phyloP scores from a whole-genome alignment of 306 rosid genomes.

The Quercus agrifolia region DNA sequence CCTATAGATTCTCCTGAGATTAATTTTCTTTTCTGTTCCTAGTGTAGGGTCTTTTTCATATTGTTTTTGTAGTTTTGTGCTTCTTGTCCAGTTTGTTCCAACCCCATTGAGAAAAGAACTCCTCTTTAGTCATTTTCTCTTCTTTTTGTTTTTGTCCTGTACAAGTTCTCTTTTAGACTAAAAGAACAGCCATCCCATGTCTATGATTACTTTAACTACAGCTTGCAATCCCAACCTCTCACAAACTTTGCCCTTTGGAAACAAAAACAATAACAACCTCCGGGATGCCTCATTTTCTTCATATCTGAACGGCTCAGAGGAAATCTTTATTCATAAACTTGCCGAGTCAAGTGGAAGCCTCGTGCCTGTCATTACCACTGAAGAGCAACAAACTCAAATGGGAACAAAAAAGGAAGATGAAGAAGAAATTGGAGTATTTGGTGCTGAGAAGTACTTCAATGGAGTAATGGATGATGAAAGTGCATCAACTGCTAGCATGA shows the following conservation, averaged over 20 bases:
- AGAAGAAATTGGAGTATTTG: conserved; percentile 81
- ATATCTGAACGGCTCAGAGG: conserved; percentile 39
- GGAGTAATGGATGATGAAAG: conserved; percentile 43
- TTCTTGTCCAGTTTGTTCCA: conserved; percentile 18
- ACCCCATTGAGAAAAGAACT: conserved; percentile 18
- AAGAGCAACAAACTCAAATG: conserved; percentile 16
- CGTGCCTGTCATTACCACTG: conserved; percentile 13
- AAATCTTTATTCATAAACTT: conserved; percentile 16
- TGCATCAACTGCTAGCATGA: conserved; percentile 28
- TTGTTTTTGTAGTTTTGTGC: conserved; percentile 34
- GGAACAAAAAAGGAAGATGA: conserved; percentile 54
- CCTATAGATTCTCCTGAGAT: background rate
- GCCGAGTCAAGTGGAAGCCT: conserved; percentile 35
- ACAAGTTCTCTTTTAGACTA: background rate
- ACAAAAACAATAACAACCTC: conserved; percentile 9
- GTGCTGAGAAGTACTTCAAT: conserved; percentile 91
- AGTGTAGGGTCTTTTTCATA: conserved; percentile 29
- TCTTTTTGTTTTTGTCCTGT: conserved; percentile 13
- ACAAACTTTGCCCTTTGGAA: conserved; percentile 31
- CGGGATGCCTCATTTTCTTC: conserved; percentile 55
- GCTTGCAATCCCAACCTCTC: conserved; percentile 32
- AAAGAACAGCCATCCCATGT: conserved; percentile 8
- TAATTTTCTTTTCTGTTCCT: background rate
- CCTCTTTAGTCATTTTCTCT: conserved; percentile 13
- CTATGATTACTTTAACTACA: conserved; percentile 47